A percentile compares a stretch with the other conserved stretches of the same genome.
These are phyloP conservation scores for Venturia aucupariae DNA, from an alignment of 2,329 filamentous ascomycete species.

Conservation along the genomic window DNA sequence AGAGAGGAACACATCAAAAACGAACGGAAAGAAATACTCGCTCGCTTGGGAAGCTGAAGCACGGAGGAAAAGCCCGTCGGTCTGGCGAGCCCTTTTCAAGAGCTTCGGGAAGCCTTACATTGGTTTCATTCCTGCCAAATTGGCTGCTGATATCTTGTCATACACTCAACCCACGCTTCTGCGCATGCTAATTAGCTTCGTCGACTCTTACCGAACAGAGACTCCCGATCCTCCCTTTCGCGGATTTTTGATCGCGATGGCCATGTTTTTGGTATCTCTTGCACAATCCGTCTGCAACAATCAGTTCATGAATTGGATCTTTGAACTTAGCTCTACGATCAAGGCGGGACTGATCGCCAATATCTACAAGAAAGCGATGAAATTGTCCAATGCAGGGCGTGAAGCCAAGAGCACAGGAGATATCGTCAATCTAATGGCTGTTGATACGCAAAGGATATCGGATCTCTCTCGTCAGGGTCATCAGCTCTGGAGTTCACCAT, in stretches of 20 bases:
- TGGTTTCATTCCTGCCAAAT: constrained; percentile 10
- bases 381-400: constrained; percentile 5
- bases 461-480: constrained; percentile 10
- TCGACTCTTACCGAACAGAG: constrained; percentile 9
- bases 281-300: constrained; percentile 13
- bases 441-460: constrained; percentile 10
- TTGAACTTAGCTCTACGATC: constrained; percentile 9
- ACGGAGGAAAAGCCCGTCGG: neutral
- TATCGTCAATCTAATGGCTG: constrained; percentile 14
- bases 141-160: constrained; percentile 3
- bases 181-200: constrained; percentile 11
- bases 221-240: constrained; percentile 9
- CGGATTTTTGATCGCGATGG: constrained; percentile 9
- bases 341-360: constrained; percentile 11
- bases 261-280: constrained; percentile 10
- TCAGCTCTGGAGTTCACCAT: constrained; percentile 12
- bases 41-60: neutral
- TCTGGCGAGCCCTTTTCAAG: constrained; percentile 3
- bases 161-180: constrained; percentile 11
- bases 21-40: constrained; percentile 9
- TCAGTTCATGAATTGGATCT: constrained; percentile 12
- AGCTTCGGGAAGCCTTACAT: constrained; percentile 8
- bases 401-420: constrained; percentile 13
- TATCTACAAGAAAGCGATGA: constrained; percentile 13
- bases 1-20: constrained; percentile 5